phyloP scores from a whole-genome alignment of 495 filamentous ascomycete species.

The Aspergillus saccharolyticus region DNA sequence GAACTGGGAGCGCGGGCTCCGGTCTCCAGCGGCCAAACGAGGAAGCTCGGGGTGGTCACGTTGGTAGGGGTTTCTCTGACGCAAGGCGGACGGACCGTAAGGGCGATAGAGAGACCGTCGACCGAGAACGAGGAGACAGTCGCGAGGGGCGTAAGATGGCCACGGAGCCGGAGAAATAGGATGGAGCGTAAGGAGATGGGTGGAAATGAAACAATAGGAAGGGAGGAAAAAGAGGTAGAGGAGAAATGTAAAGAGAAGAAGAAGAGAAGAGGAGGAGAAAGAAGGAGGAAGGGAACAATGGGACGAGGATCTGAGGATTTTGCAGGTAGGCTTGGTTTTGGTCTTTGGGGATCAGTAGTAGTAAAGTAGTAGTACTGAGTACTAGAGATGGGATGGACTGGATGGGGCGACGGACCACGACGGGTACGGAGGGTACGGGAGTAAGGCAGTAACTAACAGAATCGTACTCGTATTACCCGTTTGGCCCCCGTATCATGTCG shows the following conservation, averaged over 20 bases:
- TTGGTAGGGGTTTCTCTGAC: constrained; percentile 26
- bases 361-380: not conserved
- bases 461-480: constrained; percentile 21
- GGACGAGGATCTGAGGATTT: constrained; percentile 16
- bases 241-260: constrained; percentile 11
- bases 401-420: constrained; percentile 20
- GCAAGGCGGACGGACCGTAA: constrained; percentile 30
- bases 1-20: constrained; percentile 18
- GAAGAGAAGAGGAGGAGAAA: constrained; percentile 9
- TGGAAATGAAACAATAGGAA: constrained; percentile 15
- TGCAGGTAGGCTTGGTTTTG: constrained; percentile 7
- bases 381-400: not conserved
- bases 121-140: constrained; percentile 20
- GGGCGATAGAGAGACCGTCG: constrained; percentile 20
- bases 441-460: not conserved
- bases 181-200: constrained; percentile 5
- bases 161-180: constrained; percentile 23
- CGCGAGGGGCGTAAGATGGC: constrained; percentile 20
- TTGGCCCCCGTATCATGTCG: constrained; percentile 16
- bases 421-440: constrained; percentile 14
- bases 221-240: constrained; percentile 11
- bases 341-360: not conserved
- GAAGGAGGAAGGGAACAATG: constrained; percentile 7
- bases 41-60: constrained; percentile 25
- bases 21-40: constrained; percentile 28